A percentile compares a stretch with the other conserved stretches of the same genome.
These are phyloP conservation scores for Salix brachista DNA, from an alignment of 345 rosid species.

Conservation along the genomic window DNA sequence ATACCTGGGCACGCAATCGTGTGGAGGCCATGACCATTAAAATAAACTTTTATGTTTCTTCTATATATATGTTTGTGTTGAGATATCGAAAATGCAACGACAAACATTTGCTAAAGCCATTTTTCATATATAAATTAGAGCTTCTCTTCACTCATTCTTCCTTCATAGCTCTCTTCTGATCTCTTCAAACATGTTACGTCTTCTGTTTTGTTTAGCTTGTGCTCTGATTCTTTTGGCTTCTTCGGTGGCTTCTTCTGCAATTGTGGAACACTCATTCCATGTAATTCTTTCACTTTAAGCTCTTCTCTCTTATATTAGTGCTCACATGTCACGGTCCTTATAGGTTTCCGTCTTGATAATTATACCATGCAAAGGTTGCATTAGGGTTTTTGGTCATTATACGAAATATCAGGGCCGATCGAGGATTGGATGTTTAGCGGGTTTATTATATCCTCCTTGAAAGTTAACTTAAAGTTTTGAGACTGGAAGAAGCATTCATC, in stretches of 20 bases:
- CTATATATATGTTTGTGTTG: background rate
- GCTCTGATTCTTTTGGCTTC: conserved; percentile 37
- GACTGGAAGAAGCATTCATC: too few relatives aligned
- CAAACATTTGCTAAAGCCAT: background rate
- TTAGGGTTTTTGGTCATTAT: background rate
- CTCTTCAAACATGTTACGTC: conserved; percentile 29
- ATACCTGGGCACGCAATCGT: background rate
- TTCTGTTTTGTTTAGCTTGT: conserved; percentile 29
- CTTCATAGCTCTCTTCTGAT: background rate
- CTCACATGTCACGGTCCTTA: too few relatives aligned
- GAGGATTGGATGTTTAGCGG: background rate
- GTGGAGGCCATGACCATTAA: background rate
- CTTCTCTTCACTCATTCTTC: background rate
- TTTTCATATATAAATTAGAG: too few relatives aligned
- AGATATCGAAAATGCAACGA: background rate
- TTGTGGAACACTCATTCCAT: conserved; percentile 66
- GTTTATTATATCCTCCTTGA: background rate
- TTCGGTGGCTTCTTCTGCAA: conserved; percentile 53
- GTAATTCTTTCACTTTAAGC: conserved; percentile 32
- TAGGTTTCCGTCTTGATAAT: background rate
- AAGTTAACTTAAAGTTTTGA: too few relatives aligned
- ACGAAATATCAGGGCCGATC: background rate
- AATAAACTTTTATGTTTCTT: background rate
- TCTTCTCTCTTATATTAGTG: background rate
- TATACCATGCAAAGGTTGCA: background rate